phyloP scores from a whole-genome alignment of 306 rosid genomes.

The Prunus kanzakura region DNA sequence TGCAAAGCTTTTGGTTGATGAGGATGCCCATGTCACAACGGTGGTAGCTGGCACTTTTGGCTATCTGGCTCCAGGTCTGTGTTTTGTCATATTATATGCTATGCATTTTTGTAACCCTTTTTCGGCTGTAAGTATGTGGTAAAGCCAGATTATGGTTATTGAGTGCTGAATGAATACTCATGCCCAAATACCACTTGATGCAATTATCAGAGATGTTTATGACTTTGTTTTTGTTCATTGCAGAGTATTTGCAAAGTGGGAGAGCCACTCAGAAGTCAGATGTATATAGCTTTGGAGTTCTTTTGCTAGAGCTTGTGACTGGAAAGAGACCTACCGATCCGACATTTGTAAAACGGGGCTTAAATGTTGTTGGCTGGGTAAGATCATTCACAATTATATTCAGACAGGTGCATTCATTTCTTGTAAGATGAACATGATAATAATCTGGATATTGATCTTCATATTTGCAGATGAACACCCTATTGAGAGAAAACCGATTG shows the following conservation, averaged over 20 bases:
- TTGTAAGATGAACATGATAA: background rate
- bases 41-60: constrained; percentile 99
- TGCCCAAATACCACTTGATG: background rate
- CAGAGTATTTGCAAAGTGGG: constrained; percentile 95
- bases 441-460: background rate
- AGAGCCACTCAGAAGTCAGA: constrained; percentile 94
- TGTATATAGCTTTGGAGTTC: constrained; percentile 93
- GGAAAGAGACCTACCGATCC: constrained; percentile 99
- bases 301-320: constrained; percentile 91
- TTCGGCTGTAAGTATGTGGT: background rate
- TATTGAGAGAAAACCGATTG: constrained; percentile 62
- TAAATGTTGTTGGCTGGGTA: constrained; percentile 98
- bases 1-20: constrained; percentile 89
- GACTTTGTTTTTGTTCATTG: background rate
- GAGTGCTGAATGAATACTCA: background rate
- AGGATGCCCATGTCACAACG: constrained; percentile 90
- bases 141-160: background rate
- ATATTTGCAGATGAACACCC: constrained; percentile 65
- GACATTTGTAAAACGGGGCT: constrained; percentile 72
- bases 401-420: background rate
- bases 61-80: constrained; percentile 90
- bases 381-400: constrained; percentile 18
- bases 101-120: background rate
- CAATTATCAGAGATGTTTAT: background rate
- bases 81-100: background rate